Evolutionary conservation across 768 basidiomycete species (phyloP), one percentile per base, ranked within the genome.

Genomic region (Kwoniella sp.): DNA sequence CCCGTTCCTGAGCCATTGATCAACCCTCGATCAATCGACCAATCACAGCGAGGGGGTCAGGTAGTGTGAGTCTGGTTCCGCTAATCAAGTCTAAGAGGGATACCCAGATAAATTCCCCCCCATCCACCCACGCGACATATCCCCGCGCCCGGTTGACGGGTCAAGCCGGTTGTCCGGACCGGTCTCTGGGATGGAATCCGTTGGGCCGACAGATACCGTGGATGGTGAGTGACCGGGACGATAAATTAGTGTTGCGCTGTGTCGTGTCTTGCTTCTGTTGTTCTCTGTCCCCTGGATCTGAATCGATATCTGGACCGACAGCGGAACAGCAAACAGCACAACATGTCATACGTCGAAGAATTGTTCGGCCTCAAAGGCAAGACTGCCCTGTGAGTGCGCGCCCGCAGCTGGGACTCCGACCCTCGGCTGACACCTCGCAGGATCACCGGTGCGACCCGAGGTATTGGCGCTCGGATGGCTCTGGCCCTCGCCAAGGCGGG

Each of bases 401-500:
- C n/a, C 10, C 19, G 37, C 19, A 20, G 37, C 27, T 36, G 19
- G 27, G 44, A 34, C 20, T 33, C 17, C 46, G 2, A 11, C 26
- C 14, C 41, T 43, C 12, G 27, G 37, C 25, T 37, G 43, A 27
- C 34, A 50, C 20, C 15, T 3, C 28, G 8, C 38, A 69, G 67
- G 11, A 53, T 65, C 50, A 73, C 70, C 23, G 74, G 74, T 31
- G 73, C 59, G 7, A 74, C 76, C 19, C 61, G 75, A 36, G 76
- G 76, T 29, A 77, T 76, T 56, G 76, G 76, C 29, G 60, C 69
- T 28, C 58, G 65, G 17, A 64, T 76, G 56, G 73, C 75, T 17
- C 50, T 76, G 11, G 71, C 75, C 2, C 66, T 77, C n/a, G 73
- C 76, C 12, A 70, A 75, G 52, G 74, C 76, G 15, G 76, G 76